Conservation (phyloP, 345 rosid species). For the Citrus unshiu region DNA sequence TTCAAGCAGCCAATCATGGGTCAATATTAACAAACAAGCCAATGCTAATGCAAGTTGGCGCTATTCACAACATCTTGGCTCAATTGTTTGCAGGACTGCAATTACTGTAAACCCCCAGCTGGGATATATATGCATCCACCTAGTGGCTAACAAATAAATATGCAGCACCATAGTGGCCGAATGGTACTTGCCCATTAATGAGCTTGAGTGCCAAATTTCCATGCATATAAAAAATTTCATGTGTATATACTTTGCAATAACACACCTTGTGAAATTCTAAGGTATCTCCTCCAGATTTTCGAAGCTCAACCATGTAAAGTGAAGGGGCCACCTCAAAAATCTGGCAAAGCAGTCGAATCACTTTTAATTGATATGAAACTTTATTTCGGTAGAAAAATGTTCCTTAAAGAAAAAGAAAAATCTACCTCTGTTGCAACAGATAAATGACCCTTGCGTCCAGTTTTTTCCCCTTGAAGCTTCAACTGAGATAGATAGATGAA, state of each 20-base stretch:
- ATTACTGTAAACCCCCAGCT: background rate
- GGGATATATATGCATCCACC: background rate
- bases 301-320: conserved; percentile 90
- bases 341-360: conserved; percentile 27
- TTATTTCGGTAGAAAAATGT: background rate
- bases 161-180: background rate
- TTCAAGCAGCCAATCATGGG: background rate
- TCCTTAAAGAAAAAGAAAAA: background rate
- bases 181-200: background rate
- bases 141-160: background rate
- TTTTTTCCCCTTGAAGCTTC: conserved; percentile 89
- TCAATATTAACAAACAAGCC: background rate
- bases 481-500: conserved; percentile 38
- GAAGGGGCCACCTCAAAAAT: conserved; percentile 97
- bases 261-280: conserved; percentile 94
- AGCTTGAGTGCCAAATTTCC: background rate
- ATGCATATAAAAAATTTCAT: background rate
- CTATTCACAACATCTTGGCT: background rate
- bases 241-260: background rate
- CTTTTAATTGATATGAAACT: background rate
- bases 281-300: conserved; percentile 94
- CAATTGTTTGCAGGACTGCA: background rate
- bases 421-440: conserved; percentile 87
- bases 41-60: background rate
- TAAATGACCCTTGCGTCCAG: conserved; percentile 99